A percentile compares a stretch with the other conserved stretches of the same genome.
These are phyloP conservation scores for Citeromyces hawaiiensis DNA, from an alignment of 1,139 yeast species.

Conservation along the genomic window DNA sequence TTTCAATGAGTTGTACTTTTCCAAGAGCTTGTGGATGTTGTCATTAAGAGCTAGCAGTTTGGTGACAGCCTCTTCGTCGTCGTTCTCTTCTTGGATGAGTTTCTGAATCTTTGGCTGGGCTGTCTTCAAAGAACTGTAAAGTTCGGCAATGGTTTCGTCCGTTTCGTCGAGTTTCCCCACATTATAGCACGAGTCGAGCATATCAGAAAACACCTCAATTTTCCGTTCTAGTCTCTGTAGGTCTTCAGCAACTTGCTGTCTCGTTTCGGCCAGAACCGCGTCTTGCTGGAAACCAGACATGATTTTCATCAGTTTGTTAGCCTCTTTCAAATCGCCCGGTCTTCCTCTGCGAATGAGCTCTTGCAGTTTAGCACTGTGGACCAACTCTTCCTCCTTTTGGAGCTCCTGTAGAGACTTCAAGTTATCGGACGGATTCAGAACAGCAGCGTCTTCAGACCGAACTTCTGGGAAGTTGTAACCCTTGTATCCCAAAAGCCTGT, in stretches of 20 bases:
- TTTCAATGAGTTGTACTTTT: conserved; percentile 54
- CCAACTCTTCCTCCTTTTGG: conserved; percentile 84
- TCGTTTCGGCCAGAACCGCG: conserved; percentile 40
- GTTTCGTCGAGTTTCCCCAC: conserved; percentile 33
- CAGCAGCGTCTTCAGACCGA: conserved; percentile 84
- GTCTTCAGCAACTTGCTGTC: conserved; percentile 74
- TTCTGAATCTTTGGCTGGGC: conserved; percentile 83
- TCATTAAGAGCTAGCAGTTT: conserved; percentile 65
- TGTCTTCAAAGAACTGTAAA: conserved; percentile 66
- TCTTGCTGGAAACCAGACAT: conserved; percentile 98
- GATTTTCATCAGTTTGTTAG: conserved; percentile 89
- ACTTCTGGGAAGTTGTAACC: conserved; percentile 89
- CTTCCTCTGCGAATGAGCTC: conserved; percentile 91
- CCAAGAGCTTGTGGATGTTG: conserved; percentile 54
- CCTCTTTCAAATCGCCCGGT: conserved; percentile 92
- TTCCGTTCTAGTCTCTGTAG: conserved; percentile 75
- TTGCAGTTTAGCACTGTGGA: conserved; percentile 90
- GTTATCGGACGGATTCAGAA: conserved; percentile 82
- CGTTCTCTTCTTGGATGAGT: conserved; percentile 66
- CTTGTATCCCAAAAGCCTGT: conserved; percentile 72
- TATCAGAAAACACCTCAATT: conserved; percentile 82
- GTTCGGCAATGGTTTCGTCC: conserved; percentile 66
- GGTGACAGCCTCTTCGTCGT: conserved; percentile 53
- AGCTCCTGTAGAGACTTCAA: conserved; percentile 82
- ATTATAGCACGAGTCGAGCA: conserved; percentile 51